These are phyloP conservation scores for Nicotiana tabacum DNA, from an alignment of 257 asterid species.

Conservation along the genomic window DNA sequence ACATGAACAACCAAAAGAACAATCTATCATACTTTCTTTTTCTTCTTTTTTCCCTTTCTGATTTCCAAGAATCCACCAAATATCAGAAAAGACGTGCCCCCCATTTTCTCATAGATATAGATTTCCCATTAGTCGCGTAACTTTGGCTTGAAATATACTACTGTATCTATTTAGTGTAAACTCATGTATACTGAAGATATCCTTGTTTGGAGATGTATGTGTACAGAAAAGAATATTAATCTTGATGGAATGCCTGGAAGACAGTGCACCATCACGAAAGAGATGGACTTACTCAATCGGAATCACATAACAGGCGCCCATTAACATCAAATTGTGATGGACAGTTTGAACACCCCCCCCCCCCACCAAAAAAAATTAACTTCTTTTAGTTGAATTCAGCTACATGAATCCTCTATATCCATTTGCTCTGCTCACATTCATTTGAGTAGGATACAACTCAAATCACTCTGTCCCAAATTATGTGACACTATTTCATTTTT, in stretches of 20 bases:
- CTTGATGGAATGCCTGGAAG: neutral
- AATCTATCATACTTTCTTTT: neutral
- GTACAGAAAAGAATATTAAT: neutral
- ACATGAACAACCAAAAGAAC: neutral
- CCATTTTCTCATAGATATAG: neutral
- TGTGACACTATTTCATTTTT: too few species aligned
- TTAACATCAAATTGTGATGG: too few species aligned
- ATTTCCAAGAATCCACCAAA: neutral
- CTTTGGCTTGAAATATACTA: neutral
- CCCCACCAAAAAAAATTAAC: too few species aligned
- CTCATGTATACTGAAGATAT: neutral
- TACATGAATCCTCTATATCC: too few species aligned
- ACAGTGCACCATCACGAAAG: neutral
- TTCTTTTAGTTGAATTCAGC: too few species aligned
- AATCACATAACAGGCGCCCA: too few species aligned
- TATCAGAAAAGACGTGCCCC: neutral
- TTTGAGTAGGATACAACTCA: too few species aligned
- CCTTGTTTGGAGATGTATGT: neutral
- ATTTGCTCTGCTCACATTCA: too few species aligned
- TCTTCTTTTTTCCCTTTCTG: neutral
- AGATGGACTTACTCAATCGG: neutral
- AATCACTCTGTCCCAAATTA: too few species aligned
- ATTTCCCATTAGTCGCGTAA: neutral
- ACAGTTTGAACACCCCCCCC: too few species aligned
- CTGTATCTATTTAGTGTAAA: neutral